phyloP scores from a whole-genome alignment of 768 basidiomycete species.

The Suillus bovinus region DNA sequence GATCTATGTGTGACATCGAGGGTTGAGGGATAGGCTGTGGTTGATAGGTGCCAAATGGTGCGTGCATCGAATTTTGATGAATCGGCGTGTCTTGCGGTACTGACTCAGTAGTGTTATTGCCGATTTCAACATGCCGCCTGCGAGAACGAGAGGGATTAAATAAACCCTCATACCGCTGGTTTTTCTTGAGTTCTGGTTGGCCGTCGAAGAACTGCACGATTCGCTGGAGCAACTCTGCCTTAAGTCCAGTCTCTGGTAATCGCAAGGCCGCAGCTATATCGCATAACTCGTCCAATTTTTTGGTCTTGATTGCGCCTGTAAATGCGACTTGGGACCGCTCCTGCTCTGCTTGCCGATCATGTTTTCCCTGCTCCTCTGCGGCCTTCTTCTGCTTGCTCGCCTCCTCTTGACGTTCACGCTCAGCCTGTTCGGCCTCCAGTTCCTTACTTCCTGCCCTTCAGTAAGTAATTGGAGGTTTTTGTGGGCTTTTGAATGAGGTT shows the following conservation, averaged over 20 bases:
- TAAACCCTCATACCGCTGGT: background rate
- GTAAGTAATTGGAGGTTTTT: too few species aligned
- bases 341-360: background rate
- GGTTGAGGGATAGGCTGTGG: too few species aligned
- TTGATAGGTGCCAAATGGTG: too few species aligned
- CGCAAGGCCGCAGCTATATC: background rate
- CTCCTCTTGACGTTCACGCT: too few species aligned
- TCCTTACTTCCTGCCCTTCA: too few species aligned
- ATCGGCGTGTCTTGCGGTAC: too few species aligned
- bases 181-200: background rate
- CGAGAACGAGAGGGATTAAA: background rate
- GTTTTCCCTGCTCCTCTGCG: background rate
- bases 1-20: too few species aligned
- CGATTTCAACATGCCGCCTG: too few species aligned
- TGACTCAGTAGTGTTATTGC: too few species aligned
- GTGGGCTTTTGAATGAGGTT: too few species aligned
- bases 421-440: too few species aligned
- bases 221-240: background rate
- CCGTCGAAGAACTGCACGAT: background rate
- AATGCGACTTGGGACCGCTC: background rate
- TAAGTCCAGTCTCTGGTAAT: background rate
- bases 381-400: background rate
- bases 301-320: background rate
- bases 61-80: too few species aligned
- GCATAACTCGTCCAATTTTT: background rate